These are phyloP conservation scores for Agastache rugosa DNA, from an alignment of 257 asterid species.

Conservation along the genomic window DNA sequence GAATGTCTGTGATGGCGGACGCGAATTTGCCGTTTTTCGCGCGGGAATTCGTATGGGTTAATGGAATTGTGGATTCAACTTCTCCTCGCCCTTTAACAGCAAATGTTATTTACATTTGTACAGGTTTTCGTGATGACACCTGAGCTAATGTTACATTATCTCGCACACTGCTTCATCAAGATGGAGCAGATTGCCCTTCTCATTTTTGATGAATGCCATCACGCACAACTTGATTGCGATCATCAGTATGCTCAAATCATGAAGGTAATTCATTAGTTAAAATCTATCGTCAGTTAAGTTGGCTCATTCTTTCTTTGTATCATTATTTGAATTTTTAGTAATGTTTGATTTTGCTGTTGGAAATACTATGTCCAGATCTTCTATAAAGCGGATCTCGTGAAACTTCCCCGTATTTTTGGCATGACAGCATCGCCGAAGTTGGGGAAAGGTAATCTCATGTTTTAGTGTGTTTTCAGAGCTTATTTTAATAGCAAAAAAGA, in stretches of 20 bases:
- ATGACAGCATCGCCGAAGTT: conserved; percentile 90
- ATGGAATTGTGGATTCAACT: conserved; percentile 2
- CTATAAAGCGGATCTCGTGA: conserved; percentile 53
- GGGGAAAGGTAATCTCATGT: conserved; percentile 71
- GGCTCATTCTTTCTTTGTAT: neutral
- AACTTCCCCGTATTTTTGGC: conserved; percentile 84
- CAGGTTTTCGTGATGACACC: conserved; percentile 94
- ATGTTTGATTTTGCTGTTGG: conserved; percentile 15
- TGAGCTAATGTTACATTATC: conserved; percentile 62
- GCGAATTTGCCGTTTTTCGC: neutral
- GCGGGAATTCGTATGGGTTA: conserved; percentile 1
- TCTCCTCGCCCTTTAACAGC: neutral
- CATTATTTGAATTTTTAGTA: neutral
- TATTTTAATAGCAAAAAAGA: neutral
- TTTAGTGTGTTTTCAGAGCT: conserved; percentile 13
- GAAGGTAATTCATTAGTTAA: conserved; percentile 62
- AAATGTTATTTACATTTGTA: neutral
- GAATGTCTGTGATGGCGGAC: neutral
- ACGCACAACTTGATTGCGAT: conserved; percentile 75
- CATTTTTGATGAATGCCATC: conserved; percentile 88
- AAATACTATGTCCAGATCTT: conserved; percentile 53
- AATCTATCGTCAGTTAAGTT: conserved; percentile 11
- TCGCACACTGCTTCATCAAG: conserved; percentile 75
- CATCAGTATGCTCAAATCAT: conserved; percentile 90
- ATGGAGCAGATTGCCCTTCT: conserved; percentile 76